Percentiles rank a stretch among this genome's conserved stretches.
Conservation (phyloP, 2,329 filamentous ascomycete genomes). For the Hypomyces rosellus region DNA sequence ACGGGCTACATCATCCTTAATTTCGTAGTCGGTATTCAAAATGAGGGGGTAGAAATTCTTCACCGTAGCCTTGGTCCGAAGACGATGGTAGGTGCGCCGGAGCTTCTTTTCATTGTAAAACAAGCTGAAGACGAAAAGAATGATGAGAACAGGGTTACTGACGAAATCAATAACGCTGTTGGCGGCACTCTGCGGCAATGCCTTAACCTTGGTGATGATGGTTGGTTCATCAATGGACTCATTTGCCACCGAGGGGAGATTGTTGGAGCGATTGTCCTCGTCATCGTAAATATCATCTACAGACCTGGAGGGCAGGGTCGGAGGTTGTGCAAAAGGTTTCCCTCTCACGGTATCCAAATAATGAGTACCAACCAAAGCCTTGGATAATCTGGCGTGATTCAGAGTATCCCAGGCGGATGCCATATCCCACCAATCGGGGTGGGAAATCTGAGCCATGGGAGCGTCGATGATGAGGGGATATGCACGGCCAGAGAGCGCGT, state of each 20-base stretch:
- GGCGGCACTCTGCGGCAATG: constrained; percentile 43
- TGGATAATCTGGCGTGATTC: constrained; percentile 44
- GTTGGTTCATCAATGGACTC: constrained; percentile 30
- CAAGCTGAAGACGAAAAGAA: constrained; percentile 37
- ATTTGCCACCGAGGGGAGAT: constrained; percentile 20
- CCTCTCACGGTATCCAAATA: constrained; percentile 42
- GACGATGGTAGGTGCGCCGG: constrained; percentile 32
- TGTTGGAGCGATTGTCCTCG: constrained; percentile 27
- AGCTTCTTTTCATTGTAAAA: constrained; percentile 42
- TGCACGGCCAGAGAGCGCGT: constrained; percentile 77
- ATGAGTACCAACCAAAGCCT: constrained; percentile 67
- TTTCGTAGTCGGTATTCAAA: background rate
- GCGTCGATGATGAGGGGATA: constrained; percentile 81
- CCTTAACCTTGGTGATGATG: constrained; percentile 45
- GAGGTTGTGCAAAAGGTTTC: constrained; percentile 28
- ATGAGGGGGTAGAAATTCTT: constrained; percentile 16
- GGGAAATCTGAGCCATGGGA: constrained; percentile 40
- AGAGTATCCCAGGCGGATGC: constrained; percentile 33
- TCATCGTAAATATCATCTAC: constrained; percentile 24
- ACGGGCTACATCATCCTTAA: background rate
- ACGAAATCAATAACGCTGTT: constrained; percentile 49
- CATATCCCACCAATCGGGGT: constrained; percentile 42
- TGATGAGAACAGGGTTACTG: constrained; percentile 46
- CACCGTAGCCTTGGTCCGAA: constrained; percentile 23
- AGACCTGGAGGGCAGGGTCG: constrained; percentile 31